Base-by-base conservation (phyloP, 2,329 filamentous ascomycete species). In the Akanthomyces dipterigenus region DNA sequence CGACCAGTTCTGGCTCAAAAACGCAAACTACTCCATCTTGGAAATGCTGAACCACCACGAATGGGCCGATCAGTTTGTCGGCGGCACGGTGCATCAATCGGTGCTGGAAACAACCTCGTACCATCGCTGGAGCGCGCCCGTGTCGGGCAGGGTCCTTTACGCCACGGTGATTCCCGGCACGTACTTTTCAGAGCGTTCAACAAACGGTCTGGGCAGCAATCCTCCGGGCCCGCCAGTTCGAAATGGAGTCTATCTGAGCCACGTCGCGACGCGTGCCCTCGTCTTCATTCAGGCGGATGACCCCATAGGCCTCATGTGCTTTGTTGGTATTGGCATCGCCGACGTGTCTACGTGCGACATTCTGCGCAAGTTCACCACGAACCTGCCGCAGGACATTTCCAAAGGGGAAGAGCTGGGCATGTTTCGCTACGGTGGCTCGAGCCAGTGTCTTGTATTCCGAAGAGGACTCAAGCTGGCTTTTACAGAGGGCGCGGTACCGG, bases 381-480 rank as follows among this genome's bases (percentile, higher is more conserved):
- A 26, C 18, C 43, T 34, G 34, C 59, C 61, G 11, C 51, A 63
- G 16, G 1, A 5, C 2, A 61, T 68, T 1, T 7, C 16, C 1
- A 90, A 90, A 75, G 88, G 88, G 8, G 83, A 90, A 18, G 75
- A 89, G 73, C 76, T 86, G 34, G 88, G 88, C 36, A 89, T 88
- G 86, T 90, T 90, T 73, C 88, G 90, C 68, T 89, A 86, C 67
- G 88, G 88, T 22, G 88, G 88, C 1, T 85, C 81, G 7, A 84
- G 82, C 0, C 82, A 88, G 67, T 88, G 85, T 65, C 69, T 90
- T 64, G 68, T 90, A 1, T 89, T 90, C 73, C 72, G 82, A 22
- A 75, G 79, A 61, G 78, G 74, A 0, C 78, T 85, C 28, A 75
- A 75, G 55, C 68, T 82, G 4, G 61, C 65, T 0, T 68, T 66